phyloP scores from a whole-genome alignment of 129 eudicot genomes.

The Silybum marianum region DNA sequence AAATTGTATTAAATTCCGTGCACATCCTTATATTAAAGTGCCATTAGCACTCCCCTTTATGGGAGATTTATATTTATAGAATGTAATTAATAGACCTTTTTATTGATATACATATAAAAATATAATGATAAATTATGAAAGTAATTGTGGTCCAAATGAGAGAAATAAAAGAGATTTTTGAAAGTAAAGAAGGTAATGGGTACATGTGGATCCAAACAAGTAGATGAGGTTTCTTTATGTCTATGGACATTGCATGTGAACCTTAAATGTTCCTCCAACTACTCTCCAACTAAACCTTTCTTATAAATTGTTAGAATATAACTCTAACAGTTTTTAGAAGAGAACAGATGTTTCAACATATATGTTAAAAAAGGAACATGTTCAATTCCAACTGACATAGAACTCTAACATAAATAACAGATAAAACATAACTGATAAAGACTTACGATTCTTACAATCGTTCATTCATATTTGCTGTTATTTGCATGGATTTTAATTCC shows the following conservation, averaged over 20 bases:
- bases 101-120: no score
- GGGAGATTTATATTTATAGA: no score
- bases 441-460: neutral
- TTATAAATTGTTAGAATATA: neutral
- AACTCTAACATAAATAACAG: neutral
- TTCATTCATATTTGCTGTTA: neutral
- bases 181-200: conserved; percentile 37
- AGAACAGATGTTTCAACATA: neutral
- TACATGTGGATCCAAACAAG: conserved; percentile 42
- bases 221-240: conserved; percentile 38
- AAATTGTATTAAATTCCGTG: no score
- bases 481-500: neutral
- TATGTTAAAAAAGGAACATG: neutral
- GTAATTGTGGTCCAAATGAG: conserved; percentile 37
- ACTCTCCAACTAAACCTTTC: conserved; percentile 25
- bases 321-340: neutral
- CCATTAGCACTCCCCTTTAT: no score
- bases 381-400: no score
- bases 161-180: conserved; percentile 23
- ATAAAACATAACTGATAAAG: neutral
- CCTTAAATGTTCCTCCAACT: conserved; percentile 38
- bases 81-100: no score
- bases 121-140: no score
- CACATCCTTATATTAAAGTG: no score
- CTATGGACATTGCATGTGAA: conserved; percentile 41